phyloP scores from a whole-genome alignment of 116 monocot genomes.

The Phalaenopsis hybrid region DNA sequence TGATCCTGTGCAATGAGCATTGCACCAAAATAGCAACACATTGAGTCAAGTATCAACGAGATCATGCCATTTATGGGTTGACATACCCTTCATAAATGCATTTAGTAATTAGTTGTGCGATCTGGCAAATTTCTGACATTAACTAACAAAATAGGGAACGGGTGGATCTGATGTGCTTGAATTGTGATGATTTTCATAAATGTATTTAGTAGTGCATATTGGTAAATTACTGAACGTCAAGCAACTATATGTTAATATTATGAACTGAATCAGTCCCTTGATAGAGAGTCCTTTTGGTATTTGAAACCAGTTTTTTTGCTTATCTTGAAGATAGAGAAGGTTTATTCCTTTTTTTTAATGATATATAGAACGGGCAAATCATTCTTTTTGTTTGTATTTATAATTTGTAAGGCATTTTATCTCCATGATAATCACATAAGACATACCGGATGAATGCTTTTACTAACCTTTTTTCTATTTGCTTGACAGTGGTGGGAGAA shows the following conservation, averaged over 20 bases:
- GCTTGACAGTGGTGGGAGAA: constrained; percentile 99
- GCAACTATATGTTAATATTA: not conserved
- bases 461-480: constrained; percentile 33
- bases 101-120: not conserved
- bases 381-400: not conserved
- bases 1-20: not conserved
- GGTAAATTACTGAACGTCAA: constrained; percentile 2
- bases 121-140: not conserved
- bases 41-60: no score
- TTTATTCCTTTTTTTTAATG: not conserved
- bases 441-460: constrained; percentile 11
- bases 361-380: not conserved
- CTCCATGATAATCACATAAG: not conserved
- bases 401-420: not conserved
- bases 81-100: not conserved
- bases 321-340: not conserved
- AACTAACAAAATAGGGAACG: not conserved
- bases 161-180: not conserved
- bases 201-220: not conserved
- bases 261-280: not conserved
- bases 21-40: no score
- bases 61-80: no score
- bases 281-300: not conserved
- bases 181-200: not conserved
- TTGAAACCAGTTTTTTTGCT: not conserved